These are phyloP conservation scores for Penicillium sp. DNA, from an alignment of 2,329 filamentous ascomycete species.

Conservation along the genomic window DNA sequence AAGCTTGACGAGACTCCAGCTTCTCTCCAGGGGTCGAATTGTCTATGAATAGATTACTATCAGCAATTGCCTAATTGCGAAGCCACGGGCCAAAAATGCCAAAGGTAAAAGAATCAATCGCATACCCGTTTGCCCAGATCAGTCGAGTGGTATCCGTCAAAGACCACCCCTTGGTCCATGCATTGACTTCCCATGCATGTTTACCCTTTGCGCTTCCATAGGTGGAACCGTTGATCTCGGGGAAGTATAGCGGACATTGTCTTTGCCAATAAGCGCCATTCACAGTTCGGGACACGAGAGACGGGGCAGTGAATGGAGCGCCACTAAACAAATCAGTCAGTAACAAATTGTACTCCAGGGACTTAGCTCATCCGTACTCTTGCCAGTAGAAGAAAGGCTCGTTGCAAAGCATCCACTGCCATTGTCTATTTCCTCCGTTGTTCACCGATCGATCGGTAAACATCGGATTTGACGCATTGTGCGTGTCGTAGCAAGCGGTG, in stretches of 20 bases:
- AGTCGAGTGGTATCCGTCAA: slow-evolving; percentile 51
- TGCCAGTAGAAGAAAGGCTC: slow-evolving; percentile 59
- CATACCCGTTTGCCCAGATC: slow-evolving; percentile 54
- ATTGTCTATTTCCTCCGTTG: slow-evolving; percentile 51
- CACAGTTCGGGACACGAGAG: slow-evolving; percentile 52
- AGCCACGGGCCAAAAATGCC: background rate
- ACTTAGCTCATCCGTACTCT: slow-evolving; percentile 35
- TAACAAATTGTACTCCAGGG: background rate
- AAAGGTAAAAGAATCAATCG: background rate
- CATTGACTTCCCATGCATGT: slow-evolving; percentile 50
- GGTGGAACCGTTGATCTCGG: slow-evolving; percentile 47
- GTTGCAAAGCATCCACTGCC: slow-evolving; percentile 61
- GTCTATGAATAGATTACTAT: slow-evolving; percentile 23
- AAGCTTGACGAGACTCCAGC: slow-evolving; percentile 51
- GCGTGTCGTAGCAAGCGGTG: slow-evolving; percentile 52
- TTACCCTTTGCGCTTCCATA: slow-evolving; percentile 48
- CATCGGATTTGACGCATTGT: slow-evolving; percentile 48
- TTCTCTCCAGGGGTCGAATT: slow-evolving; percentile 58
- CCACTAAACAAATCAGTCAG: slow-evolving; percentile 45
- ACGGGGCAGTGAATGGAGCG: slow-evolving; percentile 44
- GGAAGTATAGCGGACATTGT: slow-evolving; percentile 56
- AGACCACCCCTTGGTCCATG: slow-evolving; percentile 54
- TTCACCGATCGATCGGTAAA: slow-evolving; percentile 49
- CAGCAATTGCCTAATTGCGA: background rate
- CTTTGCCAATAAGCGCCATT: slow-evolving; percentile 51